A percentile compares a stretch with the other conserved stretches of the same genome.
phyloP scores from a whole-genome alignment of 345 rosid genomes.

The Euphorbia peplus region DNA sequence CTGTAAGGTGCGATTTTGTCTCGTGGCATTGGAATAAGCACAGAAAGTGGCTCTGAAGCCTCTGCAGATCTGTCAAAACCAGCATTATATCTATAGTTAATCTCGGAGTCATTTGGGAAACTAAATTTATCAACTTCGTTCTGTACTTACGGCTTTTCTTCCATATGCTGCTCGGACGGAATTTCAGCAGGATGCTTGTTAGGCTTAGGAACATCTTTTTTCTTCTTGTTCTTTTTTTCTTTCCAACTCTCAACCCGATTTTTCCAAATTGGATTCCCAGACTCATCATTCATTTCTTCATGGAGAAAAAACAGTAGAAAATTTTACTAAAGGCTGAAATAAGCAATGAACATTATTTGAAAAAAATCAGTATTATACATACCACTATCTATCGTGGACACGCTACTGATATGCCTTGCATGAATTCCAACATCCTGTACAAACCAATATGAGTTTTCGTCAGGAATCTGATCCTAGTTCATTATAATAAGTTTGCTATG shows the following conservation, averaged over 20 bases:
- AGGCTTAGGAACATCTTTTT: slow-evolving; percentile 50
- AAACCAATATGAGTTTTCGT: slow-evolving; percentile 19
- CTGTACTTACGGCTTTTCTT: slow-evolving; percentile 59
- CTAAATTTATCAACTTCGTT: background rate
- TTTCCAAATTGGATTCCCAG: slow-evolving; percentile 95
- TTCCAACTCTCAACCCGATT: slow-evolving; percentile 97
- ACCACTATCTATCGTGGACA: slow-evolving; percentile 93
- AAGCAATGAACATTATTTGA: background rate
- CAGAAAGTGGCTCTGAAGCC: slow-evolving; percentile 65
- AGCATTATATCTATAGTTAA: slow-evolving; percentile 1
- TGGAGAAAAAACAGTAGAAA: slow-evolving; percentile 7
- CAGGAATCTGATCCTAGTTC: too few relatives aligned
- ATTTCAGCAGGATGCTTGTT: slow-evolving; percentile 52
- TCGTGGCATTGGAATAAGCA: slow-evolving; percentile 55
- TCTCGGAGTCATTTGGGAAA: background rate
- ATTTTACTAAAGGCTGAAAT: slow-evolving; percentile 5
- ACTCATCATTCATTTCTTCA: slow-evolving; percentile 78
- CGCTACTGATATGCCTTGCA: slow-evolving; percentile 88
- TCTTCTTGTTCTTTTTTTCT: slow-evolving; percentile 89
- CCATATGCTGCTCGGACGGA: slow-evolving; percentile 89
- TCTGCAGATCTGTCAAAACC: slow-evolving; percentile 51
- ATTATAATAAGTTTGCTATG: background rate
- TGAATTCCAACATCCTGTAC: slow-evolving; percentile 75
- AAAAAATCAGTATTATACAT: slow-evolving; percentile 22
- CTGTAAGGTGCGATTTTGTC: slow-evolving; percentile 77